Conservation (phyloP, 2,329 filamentous ascomycete species). For the Cephalotrichum gorgonifer region DNA sequence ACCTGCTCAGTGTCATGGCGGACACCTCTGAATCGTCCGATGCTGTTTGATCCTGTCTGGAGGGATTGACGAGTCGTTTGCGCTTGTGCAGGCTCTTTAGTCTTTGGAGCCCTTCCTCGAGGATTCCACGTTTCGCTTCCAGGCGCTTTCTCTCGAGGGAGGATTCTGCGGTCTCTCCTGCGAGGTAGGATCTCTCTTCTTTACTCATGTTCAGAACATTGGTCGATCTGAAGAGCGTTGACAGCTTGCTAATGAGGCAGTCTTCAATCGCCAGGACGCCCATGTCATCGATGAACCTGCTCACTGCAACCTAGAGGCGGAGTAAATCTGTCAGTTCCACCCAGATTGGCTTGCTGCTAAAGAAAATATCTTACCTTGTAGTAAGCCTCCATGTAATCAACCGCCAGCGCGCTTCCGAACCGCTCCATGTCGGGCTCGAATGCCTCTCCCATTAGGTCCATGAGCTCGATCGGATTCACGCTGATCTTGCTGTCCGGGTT, state of each 20-base stretch:
- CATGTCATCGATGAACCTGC: slow-evolving; percentile 21
- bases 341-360: slow-evolving; percentile 4
- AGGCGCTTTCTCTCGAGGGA: slow-evolving; percentile 6
- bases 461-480: slow-evolving; percentile 12
- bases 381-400: slow-evolving; percentile 26
- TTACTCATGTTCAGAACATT: slow-evolving; percentile 9
- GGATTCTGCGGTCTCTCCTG: slow-evolving; percentile 10
- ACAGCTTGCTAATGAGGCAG: slow-evolving; percentile 17
- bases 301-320: slow-evolving; percentile 17
- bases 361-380: slow-evolving; percentile 20
- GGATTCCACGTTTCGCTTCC: slow-evolving; percentile 10
- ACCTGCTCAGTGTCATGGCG: background rate
- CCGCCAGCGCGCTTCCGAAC: slow-evolving; percentile 17
- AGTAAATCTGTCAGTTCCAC: slow-evolving; percentile 6
- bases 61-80: slow-evolving; percentile 4
- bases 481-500: slow-evolving; percentile 9
- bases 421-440: slow-evolving; percentile 20
- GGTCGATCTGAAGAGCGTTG: slow-evolving; percentile 11
- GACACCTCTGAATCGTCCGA: background rate
- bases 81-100: slow-evolving; percentile 11
- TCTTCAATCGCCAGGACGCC: slow-evolving; percentile 19
- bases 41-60: background rate
- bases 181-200: slow-evolving; percentile 9
- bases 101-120: slow-evolving; percentile 10
- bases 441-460: slow-evolving; percentile 10